A percentile compares a stretch with the other conserved stretches of the same genome.
Conservation (phyloP, 495 filamentous ascomycete species). For the Penicillium antarcticum region DNA sequence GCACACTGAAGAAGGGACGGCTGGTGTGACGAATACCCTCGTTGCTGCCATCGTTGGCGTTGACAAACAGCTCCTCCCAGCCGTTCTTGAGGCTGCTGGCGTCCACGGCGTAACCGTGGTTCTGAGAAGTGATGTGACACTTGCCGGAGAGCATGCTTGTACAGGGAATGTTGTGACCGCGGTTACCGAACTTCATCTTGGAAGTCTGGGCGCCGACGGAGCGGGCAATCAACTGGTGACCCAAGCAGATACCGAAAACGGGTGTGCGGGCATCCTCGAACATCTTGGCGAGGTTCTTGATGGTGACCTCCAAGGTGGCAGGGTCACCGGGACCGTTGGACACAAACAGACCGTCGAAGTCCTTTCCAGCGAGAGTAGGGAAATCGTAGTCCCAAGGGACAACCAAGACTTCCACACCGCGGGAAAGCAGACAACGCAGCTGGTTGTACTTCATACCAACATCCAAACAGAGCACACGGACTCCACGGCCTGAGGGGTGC, state of each 20-base stretch:
- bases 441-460: conserved; percentile 98
- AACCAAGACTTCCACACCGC: conserved; percentile 92
- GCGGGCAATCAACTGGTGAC: conserved; percentile 89
- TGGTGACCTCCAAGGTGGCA: conserved; percentile 71
- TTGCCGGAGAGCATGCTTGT: conserved; percentile 90
- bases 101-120: conserved; percentile 94
- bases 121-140: conserved; percentile 98
- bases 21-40: conserved; percentile 87
- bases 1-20: conserved; percentile 93
- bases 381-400: conserved; percentile 97
- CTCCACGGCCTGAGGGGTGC: conserved; percentile 79
- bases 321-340: conserved; percentile 98
- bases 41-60: conserved; percentile 96
- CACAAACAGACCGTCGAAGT: conserved; percentile 95
- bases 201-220: conserved; percentile 81
- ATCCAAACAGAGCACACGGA: conserved; percentile 88
- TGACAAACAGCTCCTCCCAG: conserved; percentile 94
- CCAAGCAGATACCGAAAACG: conserved; percentile 95
- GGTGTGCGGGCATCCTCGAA: conserved; percentile 74
- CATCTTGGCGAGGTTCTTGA: conserved; percentile 68
- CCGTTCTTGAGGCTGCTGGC: conserved; percentile 65
- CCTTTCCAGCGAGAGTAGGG: conserved; percentile 62
- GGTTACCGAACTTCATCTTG: conserved; percentile 99
- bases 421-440: conserved; percentile 81
- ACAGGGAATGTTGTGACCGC: conserved; percentile 97